Conservation (phyloP, 73 alveolate species). For the Durusdinium trenchii region DNA sequence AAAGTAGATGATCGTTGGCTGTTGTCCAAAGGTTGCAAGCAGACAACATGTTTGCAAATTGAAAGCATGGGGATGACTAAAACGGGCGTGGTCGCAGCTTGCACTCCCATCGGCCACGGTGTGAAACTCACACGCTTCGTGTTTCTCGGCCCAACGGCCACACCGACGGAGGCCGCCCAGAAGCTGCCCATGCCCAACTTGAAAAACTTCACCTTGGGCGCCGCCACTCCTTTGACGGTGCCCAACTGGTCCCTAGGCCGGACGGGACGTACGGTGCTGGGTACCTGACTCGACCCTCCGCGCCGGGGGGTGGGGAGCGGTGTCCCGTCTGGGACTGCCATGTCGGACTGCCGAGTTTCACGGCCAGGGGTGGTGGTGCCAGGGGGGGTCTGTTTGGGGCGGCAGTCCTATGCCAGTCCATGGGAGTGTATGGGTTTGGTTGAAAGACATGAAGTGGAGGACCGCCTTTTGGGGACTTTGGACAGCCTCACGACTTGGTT, state of each 20-base stretch:
- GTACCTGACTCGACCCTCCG: background rate
- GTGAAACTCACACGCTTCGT: background rate
- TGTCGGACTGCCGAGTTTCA: background rate
- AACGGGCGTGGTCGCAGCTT: background rate
- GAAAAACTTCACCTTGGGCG: slow-evolving; percentile 35
- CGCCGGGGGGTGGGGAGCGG: background rate
- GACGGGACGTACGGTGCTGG: background rate
- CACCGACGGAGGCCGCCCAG: background rate
- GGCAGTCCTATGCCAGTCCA: no score
- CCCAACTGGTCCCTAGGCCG: slow-evolving; percentile 53
- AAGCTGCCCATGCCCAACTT: slow-evolving; percentile 43
- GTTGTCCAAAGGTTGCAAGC: no score
- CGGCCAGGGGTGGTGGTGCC: background rate
- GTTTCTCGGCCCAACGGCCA: background rate
- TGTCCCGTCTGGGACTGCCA: background rate
- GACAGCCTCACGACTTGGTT: no score
- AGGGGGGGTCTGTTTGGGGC: no score
- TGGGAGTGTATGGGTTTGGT: no score
- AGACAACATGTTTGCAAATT: no score
- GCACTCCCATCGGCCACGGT: background rate
- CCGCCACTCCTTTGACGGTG: background rate
- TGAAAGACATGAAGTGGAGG: no score
- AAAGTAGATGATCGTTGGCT: no score
- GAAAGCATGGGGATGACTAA: no score
- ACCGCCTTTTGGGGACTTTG: no score